Conservation (phyloP, 306 rosid genomes). For the Hippophae rhamnoides region DNA sequence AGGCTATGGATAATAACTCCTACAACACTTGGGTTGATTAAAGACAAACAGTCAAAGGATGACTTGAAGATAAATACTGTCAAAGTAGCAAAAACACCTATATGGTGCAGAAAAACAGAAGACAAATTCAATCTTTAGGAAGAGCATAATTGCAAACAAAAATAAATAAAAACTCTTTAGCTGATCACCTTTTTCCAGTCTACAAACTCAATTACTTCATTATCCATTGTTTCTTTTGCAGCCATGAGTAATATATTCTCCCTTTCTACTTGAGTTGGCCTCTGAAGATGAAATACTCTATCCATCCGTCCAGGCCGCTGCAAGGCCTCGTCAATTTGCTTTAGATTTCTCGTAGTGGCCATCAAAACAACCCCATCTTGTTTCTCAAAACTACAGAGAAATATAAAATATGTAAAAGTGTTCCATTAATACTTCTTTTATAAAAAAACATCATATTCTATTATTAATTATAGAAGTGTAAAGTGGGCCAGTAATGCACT, state of each 20-base stretch:
- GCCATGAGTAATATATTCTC: constrained; percentile 65
- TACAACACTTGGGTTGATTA: too few species aligned
- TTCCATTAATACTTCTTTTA: constrained; percentile 2
- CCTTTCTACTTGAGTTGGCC: constrained; percentile 87
- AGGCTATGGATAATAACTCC: too few species aligned
- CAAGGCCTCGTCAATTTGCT: constrained; percentile 85
- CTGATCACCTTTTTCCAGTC: constrained; percentile 86
- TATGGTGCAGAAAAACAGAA: neutral
- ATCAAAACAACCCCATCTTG: constrained; percentile 99
- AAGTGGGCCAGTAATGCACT: too few species aligned
- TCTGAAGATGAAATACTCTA: constrained; percentile 96
- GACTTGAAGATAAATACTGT: too few species aligned
- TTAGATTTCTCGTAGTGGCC: constrained; percentile 92
- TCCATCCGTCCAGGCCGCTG: constrained; percentile 99
- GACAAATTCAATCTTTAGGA: constrained; percentile 6
- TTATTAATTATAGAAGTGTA: too few species aligned
- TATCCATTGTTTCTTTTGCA: constrained; percentile 88
- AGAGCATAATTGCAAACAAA: constrained; percentile 8
- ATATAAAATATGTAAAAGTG: constrained; percentile 10
- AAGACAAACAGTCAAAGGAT: too few species aligned
- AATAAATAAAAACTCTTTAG: constrained; percentile 5
- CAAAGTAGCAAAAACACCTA: constrained; percentile 1
- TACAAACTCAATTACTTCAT: constrained; percentile 70
- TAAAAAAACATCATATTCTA: neutral
- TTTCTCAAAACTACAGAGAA: constrained; percentile 72